A percentile compares a stretch with the other conserved stretches of the same genome.
Conservation (phyloP, 805 yeast species). For the Debaryomyces tyrocola region DNA sequence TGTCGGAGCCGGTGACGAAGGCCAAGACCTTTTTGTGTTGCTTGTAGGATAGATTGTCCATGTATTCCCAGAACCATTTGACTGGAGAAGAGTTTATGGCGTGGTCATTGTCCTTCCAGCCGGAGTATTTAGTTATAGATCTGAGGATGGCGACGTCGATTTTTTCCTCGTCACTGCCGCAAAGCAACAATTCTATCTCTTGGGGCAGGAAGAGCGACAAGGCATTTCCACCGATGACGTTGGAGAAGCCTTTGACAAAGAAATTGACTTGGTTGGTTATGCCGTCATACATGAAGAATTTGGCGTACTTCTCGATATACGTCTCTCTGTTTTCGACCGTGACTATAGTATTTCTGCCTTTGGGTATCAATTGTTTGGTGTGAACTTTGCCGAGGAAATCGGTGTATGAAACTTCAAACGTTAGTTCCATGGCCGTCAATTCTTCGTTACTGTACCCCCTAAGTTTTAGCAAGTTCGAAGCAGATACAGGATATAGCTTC, state of each 20-base stretch:
- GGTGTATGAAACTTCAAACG: constrained; percentile 62
- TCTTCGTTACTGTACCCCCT: constrained; percentile 25
- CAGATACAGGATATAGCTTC: constrained; percentile 70
- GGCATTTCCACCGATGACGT: constrained; percentile 79
- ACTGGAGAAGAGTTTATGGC: constrained; percentile 46
- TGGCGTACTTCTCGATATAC: constrained; percentile 64
- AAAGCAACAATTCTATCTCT: constrained; percentile 74
- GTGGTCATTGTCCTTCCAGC: constrained; percentile 50
- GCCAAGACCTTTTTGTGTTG: constrained; percentile 64
- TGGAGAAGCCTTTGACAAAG: constrained; percentile 69
- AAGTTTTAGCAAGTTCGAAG: constrained; percentile 30
- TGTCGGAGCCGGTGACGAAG: constrained; percentile 88
- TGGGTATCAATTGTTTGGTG: constrained; percentile 52
- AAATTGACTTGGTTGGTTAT: constrained; percentile 53
- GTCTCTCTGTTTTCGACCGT: constrained; percentile 54
- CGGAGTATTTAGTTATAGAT: constrained; percentile 71
- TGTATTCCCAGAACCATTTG: constrained; percentile 86
- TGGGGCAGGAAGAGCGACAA: constrained; percentile 76
- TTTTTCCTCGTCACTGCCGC: constrained; percentile 69
- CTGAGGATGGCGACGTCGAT: constrained; percentile 67
- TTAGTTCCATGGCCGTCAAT: constrained; percentile 45
- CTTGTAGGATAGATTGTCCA: constrained; percentile 42
- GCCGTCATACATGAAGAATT: constrained; percentile 58
- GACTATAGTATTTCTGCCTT: constrained; percentile 59
- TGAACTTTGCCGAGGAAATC: constrained; percentile 46